Base-by-base conservation (phyloP, 2,329 filamentous ascomycete species). In the Nothophoma quercina region DNA sequence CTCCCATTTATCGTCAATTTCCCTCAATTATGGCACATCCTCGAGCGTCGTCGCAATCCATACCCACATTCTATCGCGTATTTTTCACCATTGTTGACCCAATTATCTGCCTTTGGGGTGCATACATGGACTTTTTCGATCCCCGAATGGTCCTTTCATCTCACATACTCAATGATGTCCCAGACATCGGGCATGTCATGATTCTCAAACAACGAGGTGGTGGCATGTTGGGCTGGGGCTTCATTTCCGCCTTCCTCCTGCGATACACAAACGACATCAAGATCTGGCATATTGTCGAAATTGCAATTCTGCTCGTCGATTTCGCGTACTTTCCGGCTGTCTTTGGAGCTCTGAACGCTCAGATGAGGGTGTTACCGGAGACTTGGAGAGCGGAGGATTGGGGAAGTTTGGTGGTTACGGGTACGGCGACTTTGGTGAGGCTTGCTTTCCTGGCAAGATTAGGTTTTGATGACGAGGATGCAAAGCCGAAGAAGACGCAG, bases 321-420 rank as follows among this genome's bases (percentile, higher is more conserved):
- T 35, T 63, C 21, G 61, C 64, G 8, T 65, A 64, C 19, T 61
- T 65, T 23, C 61, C 56, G 45, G 57, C 55, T 12, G 61, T 46
- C 3, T 63, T 51, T 43, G 55, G 46, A 18, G 64, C 49, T 19
- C 34, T 59, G 49, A 51, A 19, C 16, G 54, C n/a, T 9, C 66
- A 63, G 54, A 53, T 38, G 8, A 42, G 64, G 39, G 39, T 62
- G 22, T 40, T 36, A 32, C 45, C 53, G 1, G 38, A 39, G 22
- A 56, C 47, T 7, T 69, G 64, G 60, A 61, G 59, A 43, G 52
- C 36, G 29, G 58, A 67, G 57, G 63, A 65, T 51, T 64, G 62
- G 74, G 55, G 72, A 60, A 58, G 76, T 72, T 12, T 77, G 64
- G 50, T 21, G 38, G 63, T 52, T 57, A 74, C 32, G 46, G 66